These are phyloP conservation scores for Pachysandra terminalis DNA, from an alignment of 164 flowering plant species.

Conservation along the genomic window DNA sequence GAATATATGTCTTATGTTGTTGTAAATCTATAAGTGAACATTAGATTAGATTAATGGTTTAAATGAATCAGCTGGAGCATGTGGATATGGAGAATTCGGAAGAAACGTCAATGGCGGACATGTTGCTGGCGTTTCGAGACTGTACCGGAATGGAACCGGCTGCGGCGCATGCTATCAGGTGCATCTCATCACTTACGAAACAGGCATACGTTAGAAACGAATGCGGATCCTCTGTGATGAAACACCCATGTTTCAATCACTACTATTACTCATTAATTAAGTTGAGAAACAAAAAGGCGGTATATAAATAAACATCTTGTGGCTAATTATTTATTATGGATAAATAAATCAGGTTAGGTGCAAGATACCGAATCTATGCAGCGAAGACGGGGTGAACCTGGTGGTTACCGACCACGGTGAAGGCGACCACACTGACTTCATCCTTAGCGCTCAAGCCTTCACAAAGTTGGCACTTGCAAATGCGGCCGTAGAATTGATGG, in stretches of 20 bases:
- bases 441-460: slow-evolving; percentile 62
- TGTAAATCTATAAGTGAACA: neutral
- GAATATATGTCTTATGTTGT: neutral
- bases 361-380: slow-evolving; percentile 51
- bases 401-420: slow-evolving; percentile 81
- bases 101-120: slow-evolving; percentile 60
- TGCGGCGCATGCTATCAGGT: slow-evolving; percentile 94
- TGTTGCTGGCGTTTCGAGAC: slow-evolving; percentile 63
- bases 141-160: slow-evolving; percentile 68
- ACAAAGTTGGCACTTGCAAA: slow-evolving; percentile 44
- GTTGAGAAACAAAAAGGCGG: no score
- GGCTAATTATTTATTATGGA: neutral
- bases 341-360: slow-evolving; percentile 58
- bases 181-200: neutral
- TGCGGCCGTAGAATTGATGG: slow-evolving; percentile 36
- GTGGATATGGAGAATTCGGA: slow-evolving; percentile 88
- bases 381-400: slow-evolving; percentile 49
- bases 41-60: neutral
- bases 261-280: no score
- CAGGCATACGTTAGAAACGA: neutral
- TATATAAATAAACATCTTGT: neutral
- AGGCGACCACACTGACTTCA: slow-evolving; percentile 84
- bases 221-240: neutral
- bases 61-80: slow-evolving; percentile 64
- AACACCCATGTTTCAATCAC: neutral